Conservation (phyloP, 108 stramenopile species). For the Chaetoceros muelleri region DNA sequence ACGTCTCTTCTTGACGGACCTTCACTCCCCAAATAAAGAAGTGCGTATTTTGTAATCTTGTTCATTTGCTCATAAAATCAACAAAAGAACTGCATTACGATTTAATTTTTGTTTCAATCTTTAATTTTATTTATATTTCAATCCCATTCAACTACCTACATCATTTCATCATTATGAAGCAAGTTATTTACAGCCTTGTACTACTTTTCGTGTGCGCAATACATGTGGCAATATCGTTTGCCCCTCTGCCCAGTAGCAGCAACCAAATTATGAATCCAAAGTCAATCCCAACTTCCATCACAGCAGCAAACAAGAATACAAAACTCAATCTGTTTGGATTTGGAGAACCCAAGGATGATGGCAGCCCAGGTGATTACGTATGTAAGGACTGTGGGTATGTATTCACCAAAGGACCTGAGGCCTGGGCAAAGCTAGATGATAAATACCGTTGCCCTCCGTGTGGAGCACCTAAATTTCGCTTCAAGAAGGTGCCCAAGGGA, state of each 20-base stretch:
- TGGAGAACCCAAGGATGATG: slow-evolving; percentile 70
- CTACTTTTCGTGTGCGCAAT: neutral
- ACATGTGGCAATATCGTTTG: too few relatives aligned
- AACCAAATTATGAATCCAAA: neutral
- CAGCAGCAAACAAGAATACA: neutral
- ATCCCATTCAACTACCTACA: neutral
- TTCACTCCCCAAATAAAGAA: too few relatives aligned
- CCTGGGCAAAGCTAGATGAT: slow-evolving; percentile 49
- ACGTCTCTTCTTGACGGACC: too few relatives aligned
- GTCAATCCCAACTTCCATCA: neutral
- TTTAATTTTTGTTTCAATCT: too few relatives aligned
- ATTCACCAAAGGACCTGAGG: slow-evolving; percentile 79
- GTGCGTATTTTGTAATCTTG: too few relatives aligned
- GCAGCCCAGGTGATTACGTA: slow-evolving; percentile 66
- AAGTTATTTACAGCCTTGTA: neutral
- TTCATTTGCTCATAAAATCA: too few relatives aligned
- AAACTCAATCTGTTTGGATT: slow-evolving; percentile 24
- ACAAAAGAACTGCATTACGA: too few relatives aligned
- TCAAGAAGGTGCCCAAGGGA: slow-evolving; percentile 85
- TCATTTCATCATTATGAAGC: neutral
- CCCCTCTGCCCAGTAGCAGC: neutral
- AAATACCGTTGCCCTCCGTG: slow-evolving; percentile 68
- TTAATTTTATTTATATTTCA: neutral
- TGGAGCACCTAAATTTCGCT: slow-evolving; percentile 63
- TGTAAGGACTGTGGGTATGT: slow-evolving; percentile 82